A percentile compares a stretch with the other conserved stretches of the same genome.
These are phyloP conservation scores for Dactylorhiza incarnata DNA, from an alignment of 106 monocot species.

Conservation along the genomic window DNA sequence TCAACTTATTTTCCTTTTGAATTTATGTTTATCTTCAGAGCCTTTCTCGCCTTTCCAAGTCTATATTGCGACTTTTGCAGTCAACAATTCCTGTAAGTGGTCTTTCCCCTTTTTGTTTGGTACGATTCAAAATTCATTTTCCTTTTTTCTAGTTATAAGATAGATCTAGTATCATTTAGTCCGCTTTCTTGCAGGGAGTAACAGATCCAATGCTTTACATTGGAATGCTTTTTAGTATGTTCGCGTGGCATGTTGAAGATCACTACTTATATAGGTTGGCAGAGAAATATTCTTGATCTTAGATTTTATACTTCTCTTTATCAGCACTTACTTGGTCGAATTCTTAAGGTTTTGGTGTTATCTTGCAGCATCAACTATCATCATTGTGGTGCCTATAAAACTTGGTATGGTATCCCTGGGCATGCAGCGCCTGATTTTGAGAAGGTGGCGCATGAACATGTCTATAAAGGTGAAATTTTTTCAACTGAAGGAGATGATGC, in stretches of 20 bases:
- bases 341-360: neutral
- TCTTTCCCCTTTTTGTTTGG: neutral
- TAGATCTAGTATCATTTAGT: neutral
- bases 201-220: conserved; percentile 99
- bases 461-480: conserved; percentile 66
- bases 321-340: neutral
- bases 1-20: conserved; percentile 1
- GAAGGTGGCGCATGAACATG: conserved; percentile 50
- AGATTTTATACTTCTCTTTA: neutral
- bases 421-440: conserved; percentile 77
- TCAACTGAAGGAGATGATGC: conserved; percentile 55
- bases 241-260: conserved; percentile 99
- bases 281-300: neutral
- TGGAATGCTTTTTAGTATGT: conserved; percentile 98
- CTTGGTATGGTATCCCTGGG: conserved; percentile 97
- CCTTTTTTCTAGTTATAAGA: conserved; percentile 5
- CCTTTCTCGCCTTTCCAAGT: conserved; percentile 65
- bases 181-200: conserved; percentile 58
- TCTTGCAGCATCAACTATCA: conserved; percentile 90
- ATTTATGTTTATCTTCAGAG: conserved; percentile 28
- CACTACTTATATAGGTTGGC: conserved; percentile 89
- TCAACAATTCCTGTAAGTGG: conserved; percentile 65
- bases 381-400: conserved; percentile 94
- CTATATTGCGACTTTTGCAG: conserved; percentile 53
- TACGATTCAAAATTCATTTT: conserved; percentile 7